These are phyloP conservation scores for Spinacia oleracea DNA, from an alignment of 179 eudicot genomes.

Conservation along the genomic window DNA sequence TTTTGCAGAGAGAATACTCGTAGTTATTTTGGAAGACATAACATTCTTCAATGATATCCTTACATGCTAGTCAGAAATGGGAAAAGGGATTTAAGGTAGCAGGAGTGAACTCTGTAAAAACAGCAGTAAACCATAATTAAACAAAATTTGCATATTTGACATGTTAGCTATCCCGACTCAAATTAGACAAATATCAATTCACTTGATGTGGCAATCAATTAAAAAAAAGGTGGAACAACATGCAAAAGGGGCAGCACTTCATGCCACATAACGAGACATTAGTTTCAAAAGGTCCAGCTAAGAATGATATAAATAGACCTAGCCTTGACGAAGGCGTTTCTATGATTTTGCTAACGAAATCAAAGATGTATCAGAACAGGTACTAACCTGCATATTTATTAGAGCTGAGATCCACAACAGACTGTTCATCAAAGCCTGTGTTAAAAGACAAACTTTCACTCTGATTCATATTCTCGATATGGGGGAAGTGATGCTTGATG, in stretches of 20 bases:
- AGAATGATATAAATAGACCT: neutral
- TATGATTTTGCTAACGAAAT: neutral
- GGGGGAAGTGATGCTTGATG: conserved; percentile 85
- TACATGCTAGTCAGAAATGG: neutral
- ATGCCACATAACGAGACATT: neutral
- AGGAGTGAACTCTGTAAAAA: neutral
- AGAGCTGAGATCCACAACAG: conserved; percentile 92
- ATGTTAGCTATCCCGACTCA: neutral
- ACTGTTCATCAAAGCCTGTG: conserved; percentile 73
- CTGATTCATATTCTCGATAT: conserved; percentile 73
- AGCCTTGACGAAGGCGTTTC: neutral
- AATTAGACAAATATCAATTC: neutral
- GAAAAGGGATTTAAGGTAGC: neutral
- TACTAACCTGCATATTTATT: conserved; percentile 92
- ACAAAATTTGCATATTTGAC: neutral
- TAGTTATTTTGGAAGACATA: neutral
- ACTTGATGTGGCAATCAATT: neutral
- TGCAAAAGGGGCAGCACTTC: neutral
- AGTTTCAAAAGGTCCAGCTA: neutral
- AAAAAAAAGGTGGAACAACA: neutral
- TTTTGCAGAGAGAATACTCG: no score
- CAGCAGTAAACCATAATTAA: neutral
- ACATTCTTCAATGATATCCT: neutral
- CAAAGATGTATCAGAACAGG: neutral
- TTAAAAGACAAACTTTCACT: conserved; percentile 84